A percentile compares a stretch with the other conserved stretches of the same genome.
Conservation (phyloP, 768 basidiomycete species). For the Boletus rufocinnamomeus region DNA sequence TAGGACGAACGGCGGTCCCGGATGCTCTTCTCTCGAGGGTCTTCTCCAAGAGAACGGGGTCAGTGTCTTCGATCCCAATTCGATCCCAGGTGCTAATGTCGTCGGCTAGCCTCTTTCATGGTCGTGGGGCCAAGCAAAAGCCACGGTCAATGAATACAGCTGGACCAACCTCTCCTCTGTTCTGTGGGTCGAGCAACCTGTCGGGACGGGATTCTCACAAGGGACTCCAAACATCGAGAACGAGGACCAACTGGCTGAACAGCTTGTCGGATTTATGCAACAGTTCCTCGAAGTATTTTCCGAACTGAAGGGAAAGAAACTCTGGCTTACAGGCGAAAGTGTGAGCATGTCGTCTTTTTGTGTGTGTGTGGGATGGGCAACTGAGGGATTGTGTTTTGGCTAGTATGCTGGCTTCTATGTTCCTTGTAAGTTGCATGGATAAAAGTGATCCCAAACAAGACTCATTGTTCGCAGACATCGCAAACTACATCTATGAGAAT, state of each 20-base stretch:
- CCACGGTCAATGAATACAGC: conserved; percentile 64
- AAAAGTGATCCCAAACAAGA: not conserved
- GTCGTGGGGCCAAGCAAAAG: conserved; percentile 61
- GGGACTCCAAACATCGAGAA: conserved; percentile 63
- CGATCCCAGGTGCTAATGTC: conserved; percentile 22
- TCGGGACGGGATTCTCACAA: conserved; percentile 78
- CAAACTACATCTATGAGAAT: conserved; percentile 70
- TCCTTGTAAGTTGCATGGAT: conserved; percentile 43
- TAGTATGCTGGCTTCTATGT: conserved; percentile 77
- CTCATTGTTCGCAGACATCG: conserved; percentile 53
- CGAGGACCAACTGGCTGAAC: conserved; percentile 58
- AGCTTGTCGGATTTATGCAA: conserved; percentile 59
- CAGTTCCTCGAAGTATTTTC: conserved; percentile 77
- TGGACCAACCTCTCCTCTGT: conserved; percentile 82
- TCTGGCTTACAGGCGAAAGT: conserved; percentile 74
- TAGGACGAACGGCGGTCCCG: conserved; percentile 83
- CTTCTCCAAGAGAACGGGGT: conserved; percentile 76
- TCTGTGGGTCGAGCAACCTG: conserved; percentile 77
- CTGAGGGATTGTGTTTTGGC: not conserved
- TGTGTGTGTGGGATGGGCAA: not conserved
- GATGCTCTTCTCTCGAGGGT: conserved; percentile 74
- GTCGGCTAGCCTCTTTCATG: conserved; percentile 61
- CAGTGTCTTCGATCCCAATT: conserved; percentile 23
- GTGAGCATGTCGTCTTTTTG: conserved; percentile 42
- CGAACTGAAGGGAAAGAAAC: conserved; percentile 71